Base-by-base conservation (phyloP, 177 flowering plant genomes). In the Vitis hybrid region DNA sequence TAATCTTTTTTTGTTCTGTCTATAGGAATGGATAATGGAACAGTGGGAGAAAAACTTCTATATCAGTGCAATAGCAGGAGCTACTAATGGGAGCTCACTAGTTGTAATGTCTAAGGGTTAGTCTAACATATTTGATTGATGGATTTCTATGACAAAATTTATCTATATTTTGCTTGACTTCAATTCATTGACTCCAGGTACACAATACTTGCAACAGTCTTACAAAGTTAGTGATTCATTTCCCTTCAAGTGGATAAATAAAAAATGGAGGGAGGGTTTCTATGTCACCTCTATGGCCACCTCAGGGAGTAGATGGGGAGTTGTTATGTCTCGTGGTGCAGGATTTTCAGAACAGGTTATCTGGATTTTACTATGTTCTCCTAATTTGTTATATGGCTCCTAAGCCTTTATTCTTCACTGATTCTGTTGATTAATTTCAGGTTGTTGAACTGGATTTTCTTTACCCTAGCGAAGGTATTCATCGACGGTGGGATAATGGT, bases 211-310 rank as follows among this genome's bases (percentile, higher is more conserved):
- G 65, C 94, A 89, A 69, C 94, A 87, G 65, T 87, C 91, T 8
- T 89, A 89, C 76, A 89, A 87, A 81, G 93, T 89, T 8, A 86
- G 90, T 55, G 91, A 89, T 29, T 80, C 85, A 55, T 89, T 87
- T 74, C 93, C 93, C 15, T 87, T 73, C 74, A 89, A 89, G 72
- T 89, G 94, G 92, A 90, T 88, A 67, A 85, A 81, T 77, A 90
- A 88, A 73, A 90, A 90, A 67, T 90, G 94, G 92, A 86, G 74
- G 70, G 92, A 90, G 74, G 92, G 89, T 26, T 90, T 88, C 76
- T 76, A 74, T 78, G 88, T 90, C 3, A 90, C 94, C 10, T 75
- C 90, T 60, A 90, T 90, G 94, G 90, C 92, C 50, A 88, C 94
- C 62, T 77, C 90, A 5, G 89, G 90, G 50, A 78, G 77, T 58